These are phyloP conservation scores for Penicillium expansum DNA, from an alignment of 2,329 filamentous ascomycete species.

Conservation along the genomic window DNA sequence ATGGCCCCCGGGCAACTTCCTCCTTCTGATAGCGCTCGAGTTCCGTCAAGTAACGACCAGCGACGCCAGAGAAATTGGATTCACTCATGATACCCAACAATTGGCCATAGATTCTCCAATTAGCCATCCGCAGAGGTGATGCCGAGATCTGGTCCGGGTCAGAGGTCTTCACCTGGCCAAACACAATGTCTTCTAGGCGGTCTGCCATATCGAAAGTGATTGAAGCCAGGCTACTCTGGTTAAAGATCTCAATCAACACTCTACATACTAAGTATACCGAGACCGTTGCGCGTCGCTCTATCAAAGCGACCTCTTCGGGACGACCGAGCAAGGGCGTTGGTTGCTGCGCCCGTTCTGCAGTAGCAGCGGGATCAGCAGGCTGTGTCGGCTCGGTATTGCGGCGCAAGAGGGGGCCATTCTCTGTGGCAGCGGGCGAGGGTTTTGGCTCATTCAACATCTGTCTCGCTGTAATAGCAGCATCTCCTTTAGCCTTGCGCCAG, in stretches of 20 bases:
- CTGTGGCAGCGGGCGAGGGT: constrained; percentile 32
- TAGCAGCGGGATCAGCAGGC: constrained; percentile 32
- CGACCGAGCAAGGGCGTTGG: constrained; percentile 42
- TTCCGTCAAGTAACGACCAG: constrained; percentile 76
- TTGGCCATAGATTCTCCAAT: constrained; percentile 93
- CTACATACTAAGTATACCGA: constrained; percentile 95
- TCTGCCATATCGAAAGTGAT: constrained; percentile 92
- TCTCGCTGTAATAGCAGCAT: constrained; percentile 70
- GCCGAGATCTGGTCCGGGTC: constrained; percentile 70
- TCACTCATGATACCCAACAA: constrained; percentile 95
- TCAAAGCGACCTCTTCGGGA: constrained; percentile 72
- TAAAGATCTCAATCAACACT: constrained; percentile 89
- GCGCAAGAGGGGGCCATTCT: constrained; percentile 55
- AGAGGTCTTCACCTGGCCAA: constrained; percentile 86
- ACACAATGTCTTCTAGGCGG: constrained; percentile 92
- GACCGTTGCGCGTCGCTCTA: constrained; percentile 85
- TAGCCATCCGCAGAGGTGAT: constrained; percentile 82
- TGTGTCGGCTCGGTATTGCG: constrained; percentile 73
- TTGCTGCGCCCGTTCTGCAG: constrained; percentile 25
- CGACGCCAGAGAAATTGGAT: constrained; percentile 81
- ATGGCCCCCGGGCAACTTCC: constrained; percentile 48
- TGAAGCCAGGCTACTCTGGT: constrained; percentile 76
- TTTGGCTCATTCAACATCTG: constrained; percentile 35
- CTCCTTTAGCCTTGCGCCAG: constrained; percentile 95
- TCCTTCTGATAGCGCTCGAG: constrained; percentile 76